Conservation (phyloP, 2,329 filamentous ascomycete genomes). For the Madurella fahalii region DNA sequence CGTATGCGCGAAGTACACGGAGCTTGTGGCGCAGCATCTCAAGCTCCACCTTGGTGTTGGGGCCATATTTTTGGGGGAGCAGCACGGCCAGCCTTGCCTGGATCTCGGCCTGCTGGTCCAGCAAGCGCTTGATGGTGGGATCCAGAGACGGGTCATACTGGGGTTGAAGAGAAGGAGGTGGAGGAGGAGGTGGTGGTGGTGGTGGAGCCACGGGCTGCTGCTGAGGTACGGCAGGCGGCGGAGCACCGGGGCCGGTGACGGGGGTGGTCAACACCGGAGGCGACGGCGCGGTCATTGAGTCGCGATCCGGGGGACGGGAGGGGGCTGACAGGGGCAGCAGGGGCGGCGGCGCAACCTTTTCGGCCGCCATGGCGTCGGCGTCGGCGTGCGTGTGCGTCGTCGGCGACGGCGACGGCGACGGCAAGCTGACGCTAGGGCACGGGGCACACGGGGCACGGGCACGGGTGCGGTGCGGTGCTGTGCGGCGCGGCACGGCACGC, state of each 20-base stretch:
- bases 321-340: constrained; percentile 13
- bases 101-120: constrained; percentile 51
- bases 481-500: constrained; percentile 14
- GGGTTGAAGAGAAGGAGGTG: constrained; percentile 13
- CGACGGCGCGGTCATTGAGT: constrained; percentile 18
- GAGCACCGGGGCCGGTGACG: constrained; percentile 13
- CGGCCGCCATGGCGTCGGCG: constrained; percentile 22
- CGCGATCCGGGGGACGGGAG: constrained; percentile 19
- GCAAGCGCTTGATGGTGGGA: constrained; percentile 42
- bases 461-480: neutral
- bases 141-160: constrained; percentile 40
- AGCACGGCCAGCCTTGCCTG: constrained; percentile 47
- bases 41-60: constrained; percentile 47
- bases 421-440: constrained; percentile 3
- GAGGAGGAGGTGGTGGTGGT: neutral
- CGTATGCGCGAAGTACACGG: constrained; percentile 45
- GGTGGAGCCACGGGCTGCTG: neutral
- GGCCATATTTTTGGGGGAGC: constrained; percentile 44
- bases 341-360: constrained; percentile 22
- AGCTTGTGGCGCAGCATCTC: constrained; percentile 55
- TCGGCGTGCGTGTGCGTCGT: neutral
- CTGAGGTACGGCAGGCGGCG: constrained; percentile 11
- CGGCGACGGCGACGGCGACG: neutral
- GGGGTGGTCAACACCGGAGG: constrained; percentile 15
- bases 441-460: neutral